Base-by-base conservation (phyloP, 2,329 filamentous ascomycete genomes). In the Ceratocystis albifundus region DNA sequence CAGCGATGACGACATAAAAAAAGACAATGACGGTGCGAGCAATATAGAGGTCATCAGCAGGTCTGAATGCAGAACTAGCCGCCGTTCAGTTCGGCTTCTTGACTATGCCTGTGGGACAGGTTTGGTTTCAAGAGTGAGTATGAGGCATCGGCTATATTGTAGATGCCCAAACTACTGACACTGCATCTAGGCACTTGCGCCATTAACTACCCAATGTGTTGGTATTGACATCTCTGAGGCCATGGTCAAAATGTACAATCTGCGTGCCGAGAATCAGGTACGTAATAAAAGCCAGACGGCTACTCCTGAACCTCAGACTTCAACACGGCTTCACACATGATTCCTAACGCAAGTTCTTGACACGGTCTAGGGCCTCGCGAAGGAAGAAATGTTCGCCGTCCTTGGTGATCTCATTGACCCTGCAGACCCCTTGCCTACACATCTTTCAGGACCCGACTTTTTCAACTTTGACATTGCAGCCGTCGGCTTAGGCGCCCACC, bases 51-150 rank as follows among this genome's bases (percentile, higher is more conserved):
- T 20, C 17, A 20, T 10, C 25, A 1, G 5, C 28, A 36, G 17
- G n/a, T 4, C 28, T 25, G 7, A 3, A 59, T 28, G n/a, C 17
- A n/a, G 32, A 30, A 59, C 28, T 10, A 25, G 3, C 28, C 17
- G 32, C 15, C 76, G 70, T 71, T 72, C 71, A 66, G 77, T 84
- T 53, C 80, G 80, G 59, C 75, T 90, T 22, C 77, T 91, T 1
- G 88, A 92, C 73, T 92, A 91, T 74, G 88, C 88, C 17, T 91
- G 88, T 72, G 88, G 88, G 7, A 86, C 86, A 4, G 87, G 87
- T 1, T 74, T 83, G 65, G 78, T 89, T 69, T 87, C 86, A 12
- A 79, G 81, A 73, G 86, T 88, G 72, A 70, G 79, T 75, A 22
- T 22, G 15, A 41, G 36, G 36, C 53, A 22, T 17, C 17, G 10